A percentile compares a stretch with the other conserved stretches of the same genome.
These are phyloP conservation scores for Kodamaea derodonti DNA, from an alignment of 1,139 yeast species.

Conservation along the genomic window DNA sequence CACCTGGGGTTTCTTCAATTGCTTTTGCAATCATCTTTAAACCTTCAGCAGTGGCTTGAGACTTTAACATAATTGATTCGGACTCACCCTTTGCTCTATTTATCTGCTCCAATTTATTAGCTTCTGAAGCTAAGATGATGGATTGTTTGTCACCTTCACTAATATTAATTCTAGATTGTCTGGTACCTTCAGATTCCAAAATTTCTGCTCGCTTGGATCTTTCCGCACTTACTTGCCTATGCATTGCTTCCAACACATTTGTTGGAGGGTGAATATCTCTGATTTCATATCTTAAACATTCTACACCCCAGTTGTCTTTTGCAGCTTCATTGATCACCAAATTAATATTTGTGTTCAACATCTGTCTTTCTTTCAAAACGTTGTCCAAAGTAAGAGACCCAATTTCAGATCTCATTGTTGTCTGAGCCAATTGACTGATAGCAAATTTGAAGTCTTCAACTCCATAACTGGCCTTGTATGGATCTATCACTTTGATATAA, in stretches of 20 bases:
- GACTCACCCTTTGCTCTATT: conserved; percentile 70
- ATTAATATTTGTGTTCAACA: conserved; percentile 69
- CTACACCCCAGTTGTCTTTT: conserved; percentile 75
- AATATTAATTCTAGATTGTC: conserved; percentile 73
- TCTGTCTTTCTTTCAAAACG: conserved; percentile 72
- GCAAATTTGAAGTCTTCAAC: conserved; percentile 89
- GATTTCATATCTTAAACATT: conserved; percentile 80
- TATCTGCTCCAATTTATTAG: conserved; percentile 56
- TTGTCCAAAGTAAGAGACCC: conserved; percentile 78
- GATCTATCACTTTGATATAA: conserved; percentile 72
- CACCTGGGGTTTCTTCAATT: conserved; percentile 64
- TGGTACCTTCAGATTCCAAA: conserved; percentile 79
- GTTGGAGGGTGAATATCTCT: conserved; percentile 86
- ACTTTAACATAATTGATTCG: conserved; percentile 60
- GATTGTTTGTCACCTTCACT: conserved; percentile 80
- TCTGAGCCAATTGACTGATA: conserved; percentile 80
- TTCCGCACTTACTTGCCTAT: conserved; percentile 84
- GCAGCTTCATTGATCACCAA: conserved; percentile 83
- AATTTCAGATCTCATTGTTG: conserved; percentile 87
- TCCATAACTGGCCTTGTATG: conserved; percentile 83
- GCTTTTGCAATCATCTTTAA: conserved; percentile 63
- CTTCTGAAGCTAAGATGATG: conserved; percentile 69
- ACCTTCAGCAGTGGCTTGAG: conserved; percentile 77
- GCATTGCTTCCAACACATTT: conserved; percentile 88
- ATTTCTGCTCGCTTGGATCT: conserved; percentile 84